Evolutionary conservation across 1,284 basidiomycete species (phyloP).

Genomic region (Megacollybia platyphylla): DNA sequence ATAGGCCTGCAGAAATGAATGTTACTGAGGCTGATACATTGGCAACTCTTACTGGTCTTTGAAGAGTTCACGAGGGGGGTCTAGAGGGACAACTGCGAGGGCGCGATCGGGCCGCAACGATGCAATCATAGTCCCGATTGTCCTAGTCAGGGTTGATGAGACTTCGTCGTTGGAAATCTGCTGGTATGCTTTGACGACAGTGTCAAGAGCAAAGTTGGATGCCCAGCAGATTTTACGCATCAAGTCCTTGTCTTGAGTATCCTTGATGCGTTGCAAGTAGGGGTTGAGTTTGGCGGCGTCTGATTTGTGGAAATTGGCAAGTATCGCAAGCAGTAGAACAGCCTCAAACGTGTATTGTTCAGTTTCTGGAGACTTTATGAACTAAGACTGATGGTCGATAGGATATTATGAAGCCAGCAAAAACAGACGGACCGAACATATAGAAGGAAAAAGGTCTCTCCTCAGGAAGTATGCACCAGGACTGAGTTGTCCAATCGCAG

Average conservation of each 20-base stretch:
- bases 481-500: constrained; percentile 46
- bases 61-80: constrained; percentile 38
- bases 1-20: constrained; percentile 31
- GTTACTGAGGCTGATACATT: not conserved
- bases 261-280: constrained; percentile 39
- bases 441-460: constrained; percentile 41
- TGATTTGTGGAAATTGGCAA: constrained; percentile 57
- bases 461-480: constrained; percentile 58
- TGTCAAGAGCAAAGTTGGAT: constrained; percentile 33
- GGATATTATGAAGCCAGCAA: not conserved
- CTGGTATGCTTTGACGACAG: constrained; percentile 46
- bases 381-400: constrained; percentile 17
- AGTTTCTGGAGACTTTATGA: constrained; percentile 39
- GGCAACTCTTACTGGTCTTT: constrained; percentile 33
- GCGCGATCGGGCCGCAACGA: constrained; percentile 41
- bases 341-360: constrained; percentile 46
- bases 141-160: constrained; percentile 31
- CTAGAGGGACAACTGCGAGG: constrained; percentile 28
- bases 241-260: constrained; percentile 30
- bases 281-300: constrained; percentile 55
- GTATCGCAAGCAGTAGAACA: constrained; percentile 36
- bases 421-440: constrained; percentile 26
- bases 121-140: constrained; percentile 34
- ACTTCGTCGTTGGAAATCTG: constrained; percentile 36
- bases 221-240: constrained; percentile 47